These are phyloP conservation scores for Apiospora koreana DNA, from an alignment of 2,329 filamentous ascomycete genomes.

Conservation along the genomic window DNA sequence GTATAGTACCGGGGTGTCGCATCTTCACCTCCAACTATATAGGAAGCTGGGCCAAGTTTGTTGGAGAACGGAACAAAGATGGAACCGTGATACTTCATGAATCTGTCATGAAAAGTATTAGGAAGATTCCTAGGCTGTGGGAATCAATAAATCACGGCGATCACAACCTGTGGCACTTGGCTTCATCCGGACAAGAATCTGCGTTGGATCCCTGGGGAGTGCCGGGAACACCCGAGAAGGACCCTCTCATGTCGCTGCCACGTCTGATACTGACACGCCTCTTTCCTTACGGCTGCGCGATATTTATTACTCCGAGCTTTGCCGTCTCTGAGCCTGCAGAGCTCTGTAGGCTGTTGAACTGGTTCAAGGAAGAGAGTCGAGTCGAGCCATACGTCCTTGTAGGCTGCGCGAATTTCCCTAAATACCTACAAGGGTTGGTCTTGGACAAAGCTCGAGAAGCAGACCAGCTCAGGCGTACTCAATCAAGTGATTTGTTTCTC, in stretches of 20 bases:
- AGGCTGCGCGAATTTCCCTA: slow-evolving; percentile 35
- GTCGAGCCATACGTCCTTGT: slow-evolving; percentile 34
- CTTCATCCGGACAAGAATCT: slow-evolving; percentile 9
- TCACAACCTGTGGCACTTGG: slow-evolving; percentile 17
- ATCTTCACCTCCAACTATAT: slow-evolving; percentile 28
- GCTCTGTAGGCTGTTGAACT: slow-evolving; percentile 40
- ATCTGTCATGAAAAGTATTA: slow-evolving; percentile 25
- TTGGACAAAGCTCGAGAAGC: slow-evolving; percentile 33
- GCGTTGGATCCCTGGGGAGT: neutral
- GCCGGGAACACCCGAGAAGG: neutral
- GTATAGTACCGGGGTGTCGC: slow-evolving; percentile 26
- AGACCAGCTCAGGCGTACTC: slow-evolving; percentile 8
- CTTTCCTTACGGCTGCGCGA: slow-evolving; percentile 45
- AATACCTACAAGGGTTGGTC: slow-evolving; percentile 34
- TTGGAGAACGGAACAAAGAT: slow-evolving; percentile 24
- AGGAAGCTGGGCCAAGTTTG: slow-evolving; percentile 28
- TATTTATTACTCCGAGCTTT: slow-evolving; percentile 54
- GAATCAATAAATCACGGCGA: slow-evolving; percentile 28
- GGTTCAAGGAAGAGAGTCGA: slow-evolving; percentile 31
- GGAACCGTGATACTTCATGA: slow-evolving; percentile 34
- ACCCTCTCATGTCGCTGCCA: neutral
- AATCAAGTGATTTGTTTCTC: neutral
- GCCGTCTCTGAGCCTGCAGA: slow-evolving; percentile 45
- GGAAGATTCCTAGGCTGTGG: slow-evolving; percentile 28
- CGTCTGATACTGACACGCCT: slow-evolving; percentile 39